These are phyloP conservation scores for Scorias spongiosa DNA, from an alignment of 2,329 filamentous ascomycete genomes.

Conservation along the genomic window DNA sequence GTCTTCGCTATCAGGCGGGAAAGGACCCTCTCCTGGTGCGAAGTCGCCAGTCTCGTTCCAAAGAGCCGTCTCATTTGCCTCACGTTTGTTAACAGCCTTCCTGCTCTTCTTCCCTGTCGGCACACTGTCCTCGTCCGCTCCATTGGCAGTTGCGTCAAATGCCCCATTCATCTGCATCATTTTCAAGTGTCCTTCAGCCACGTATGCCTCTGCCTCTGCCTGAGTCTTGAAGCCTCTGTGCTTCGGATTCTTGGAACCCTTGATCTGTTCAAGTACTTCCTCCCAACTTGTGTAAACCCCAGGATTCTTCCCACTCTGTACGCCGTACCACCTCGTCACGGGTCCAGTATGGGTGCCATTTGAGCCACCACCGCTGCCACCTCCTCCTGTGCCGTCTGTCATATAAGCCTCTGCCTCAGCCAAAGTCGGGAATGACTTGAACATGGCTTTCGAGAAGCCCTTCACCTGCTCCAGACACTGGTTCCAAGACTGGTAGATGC, in stretches of 20 bases:
- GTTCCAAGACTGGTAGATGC: slow-evolving; percentile 47
- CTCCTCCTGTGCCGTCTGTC: slow-evolving; percentile 27
- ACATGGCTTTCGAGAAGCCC: slow-evolving; percentile 37
- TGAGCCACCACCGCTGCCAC: slow-evolving; percentile 3
- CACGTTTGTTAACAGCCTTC: slow-evolving; percentile 26
- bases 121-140: slow-evolving; percentile 6
- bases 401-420: slow-evolving; percentile 70
- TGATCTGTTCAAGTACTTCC: slow-evolving; percentile 57
- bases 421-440: slow-evolving; percentile 61
- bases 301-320: slow-evolving; percentile 41
- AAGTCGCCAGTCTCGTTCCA: slow-evolving; percentile 17
- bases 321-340: slow-evolving; percentile 41
- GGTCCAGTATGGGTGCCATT: slow-evolving; percentile 5
- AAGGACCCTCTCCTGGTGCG: slow-evolving; percentile 39
- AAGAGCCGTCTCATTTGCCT: slow-evolving; percentile 8
- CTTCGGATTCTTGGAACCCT: slow-evolving; percentile 51
- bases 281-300: slow-evolving; percentile 54
- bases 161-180: slow-evolving; percentile 1
- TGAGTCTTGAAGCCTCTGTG: slow-evolving; percentile 33
- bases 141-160: slow-evolving; percentile 6
- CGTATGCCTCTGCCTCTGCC: slow-evolving; percentile 64
- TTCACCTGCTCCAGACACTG: slow-evolving; percentile 48
- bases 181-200: slow-evolving; percentile 27
- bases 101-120: slow-evolving; percentile 24
- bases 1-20: slow-evolving; percentile 42